Conservation (phyloP, 192 early-diverging fungal genomes). For the Mortierella alpina region DNA sequence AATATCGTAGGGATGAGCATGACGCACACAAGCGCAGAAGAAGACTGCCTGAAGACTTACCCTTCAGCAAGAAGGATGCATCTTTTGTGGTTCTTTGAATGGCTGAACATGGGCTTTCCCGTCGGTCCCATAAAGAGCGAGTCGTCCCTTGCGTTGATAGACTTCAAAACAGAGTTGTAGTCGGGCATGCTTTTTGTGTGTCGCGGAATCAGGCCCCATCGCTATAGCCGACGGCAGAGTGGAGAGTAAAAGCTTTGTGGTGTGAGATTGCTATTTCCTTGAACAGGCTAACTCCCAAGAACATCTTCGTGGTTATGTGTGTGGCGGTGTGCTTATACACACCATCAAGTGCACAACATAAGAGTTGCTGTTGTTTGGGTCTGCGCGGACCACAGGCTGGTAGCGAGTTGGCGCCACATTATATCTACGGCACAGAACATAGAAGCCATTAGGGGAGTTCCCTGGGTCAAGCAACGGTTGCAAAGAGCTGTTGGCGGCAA, state of each 20-base stretch:
- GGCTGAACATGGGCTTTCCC: constrained; percentile 60
- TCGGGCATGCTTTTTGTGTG: constrained; percentile 55
- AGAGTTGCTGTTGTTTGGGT: constrained; percentile 17
- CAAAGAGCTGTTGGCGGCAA: neutral
- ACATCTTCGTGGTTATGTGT: no score
- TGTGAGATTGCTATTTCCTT: no score
- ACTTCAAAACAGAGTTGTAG: constrained; percentile 44
- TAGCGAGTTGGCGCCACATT: constrained; percentile 62
- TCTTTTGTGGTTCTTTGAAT: constrained; percentile 59
- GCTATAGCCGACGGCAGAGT: constrained; percentile 14
- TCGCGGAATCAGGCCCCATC: constrained; percentile 66
- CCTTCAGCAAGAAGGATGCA: constrained; percentile 68
- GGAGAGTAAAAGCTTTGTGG: neutral
- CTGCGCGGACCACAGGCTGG: constrained; percentile 54
- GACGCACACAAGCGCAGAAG: neutral
- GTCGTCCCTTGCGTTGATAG: constrained; percentile 68
- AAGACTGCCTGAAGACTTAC: constrained; percentile 15
- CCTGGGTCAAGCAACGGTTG: neutral
- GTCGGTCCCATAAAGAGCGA: constrained; percentile 52
- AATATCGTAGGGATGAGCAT: neutral
- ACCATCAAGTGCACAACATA: constrained; percentile 61
- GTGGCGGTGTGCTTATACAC: neutral
- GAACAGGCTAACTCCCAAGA: no score
- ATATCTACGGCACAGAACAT: constrained; percentile 45
- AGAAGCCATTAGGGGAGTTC: neutral